These are phyloP conservation scores for Psidium friedrichsthalianum DNA, from an alignment of 345 rosid genomes.

Conservation along the genomic window DNA sequence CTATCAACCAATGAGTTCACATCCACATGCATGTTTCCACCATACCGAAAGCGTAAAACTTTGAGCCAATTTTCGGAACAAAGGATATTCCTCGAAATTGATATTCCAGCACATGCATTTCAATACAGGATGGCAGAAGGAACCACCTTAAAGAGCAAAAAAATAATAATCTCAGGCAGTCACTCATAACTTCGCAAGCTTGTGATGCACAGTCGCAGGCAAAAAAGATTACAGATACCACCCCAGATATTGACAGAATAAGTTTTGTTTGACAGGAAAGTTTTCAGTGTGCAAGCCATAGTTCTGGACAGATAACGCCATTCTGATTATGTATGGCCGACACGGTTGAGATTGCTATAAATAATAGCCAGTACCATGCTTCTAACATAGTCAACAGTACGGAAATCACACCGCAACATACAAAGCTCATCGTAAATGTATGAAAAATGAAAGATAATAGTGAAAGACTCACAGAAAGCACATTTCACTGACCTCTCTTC, in stretches of 20 bases:
- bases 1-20: not conserved
- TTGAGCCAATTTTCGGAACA: not conserved
- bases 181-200: not conserved
- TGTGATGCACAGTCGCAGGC: not conserved
- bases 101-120: not conserved
- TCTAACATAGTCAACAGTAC: not conserved
- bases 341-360: not conserved
- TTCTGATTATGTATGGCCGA: not conserved
- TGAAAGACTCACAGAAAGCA: too few relatives aligned
- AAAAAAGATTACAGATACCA: not conserved
- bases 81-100: not conserved
- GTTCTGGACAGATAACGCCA: not conserved
- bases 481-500: slow-evolving; percentile 52
- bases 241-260: not conserved
- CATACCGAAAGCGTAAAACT: not conserved
- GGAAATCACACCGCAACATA: not conserved
- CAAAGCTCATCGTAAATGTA: not conserved
- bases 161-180: not conserved
- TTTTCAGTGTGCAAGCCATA: not conserved
- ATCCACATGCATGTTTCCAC: not conserved
- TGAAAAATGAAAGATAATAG: not conserved
- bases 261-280: not conserved
- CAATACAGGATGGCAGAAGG: not conserved
- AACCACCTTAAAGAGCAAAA: not conserved
- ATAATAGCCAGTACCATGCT: not conserved